These are phyloP conservation scores for Globisporangium cylindrosporum DNA, from an alignment of 352 stramenopile genomes.

Conservation along the genomic window DNA sequence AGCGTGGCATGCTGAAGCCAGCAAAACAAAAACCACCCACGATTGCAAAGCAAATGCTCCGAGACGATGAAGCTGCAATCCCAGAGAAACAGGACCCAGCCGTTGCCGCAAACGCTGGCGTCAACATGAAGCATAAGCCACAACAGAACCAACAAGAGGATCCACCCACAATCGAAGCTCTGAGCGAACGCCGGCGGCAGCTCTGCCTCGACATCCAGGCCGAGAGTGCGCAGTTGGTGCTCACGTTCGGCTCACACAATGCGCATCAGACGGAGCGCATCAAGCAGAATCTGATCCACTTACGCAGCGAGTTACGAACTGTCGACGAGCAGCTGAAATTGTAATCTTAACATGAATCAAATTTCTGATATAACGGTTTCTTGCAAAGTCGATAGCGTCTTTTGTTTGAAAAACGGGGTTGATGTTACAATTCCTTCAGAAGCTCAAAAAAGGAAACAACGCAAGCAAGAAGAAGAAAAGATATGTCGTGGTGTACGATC, in stretches of 20 bases:
- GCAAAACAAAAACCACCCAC: not conserved
- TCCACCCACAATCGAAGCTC: not conserved
- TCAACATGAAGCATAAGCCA: not conserved
- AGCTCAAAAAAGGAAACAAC: constrained; percentile 1
- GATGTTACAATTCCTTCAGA: not conserved
- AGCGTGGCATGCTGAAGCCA: not conserved
- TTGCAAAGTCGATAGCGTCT: not conserved
- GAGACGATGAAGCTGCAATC: not conserved
- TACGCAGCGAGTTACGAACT: constrained; percentile 13
- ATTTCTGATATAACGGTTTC: not conserved
- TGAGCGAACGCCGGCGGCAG: constrained; percentile 36
- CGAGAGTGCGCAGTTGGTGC: constrained; percentile 42
- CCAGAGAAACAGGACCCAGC: not conserved
- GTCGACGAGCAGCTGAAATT: constrained; percentile 17
- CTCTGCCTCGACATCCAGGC: constrained; percentile 55
- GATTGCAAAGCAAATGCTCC: not conserved
- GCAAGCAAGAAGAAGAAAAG: constrained; percentile 2
- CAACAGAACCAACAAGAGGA: not conserved
- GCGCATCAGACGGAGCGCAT: constrained; percentile 15
- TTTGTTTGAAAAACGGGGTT: not conserved
- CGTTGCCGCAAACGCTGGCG: not conserved
- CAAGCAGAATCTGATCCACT: constrained; percentile 17
- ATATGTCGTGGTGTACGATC: constrained; percentile 79
- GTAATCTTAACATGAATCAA: not conserved
- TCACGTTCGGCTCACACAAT: constrained; percentile 27